Conservation (phyloP, 2,329 filamentous ascomycete genomes). For the Alternaria panax region DNA sequence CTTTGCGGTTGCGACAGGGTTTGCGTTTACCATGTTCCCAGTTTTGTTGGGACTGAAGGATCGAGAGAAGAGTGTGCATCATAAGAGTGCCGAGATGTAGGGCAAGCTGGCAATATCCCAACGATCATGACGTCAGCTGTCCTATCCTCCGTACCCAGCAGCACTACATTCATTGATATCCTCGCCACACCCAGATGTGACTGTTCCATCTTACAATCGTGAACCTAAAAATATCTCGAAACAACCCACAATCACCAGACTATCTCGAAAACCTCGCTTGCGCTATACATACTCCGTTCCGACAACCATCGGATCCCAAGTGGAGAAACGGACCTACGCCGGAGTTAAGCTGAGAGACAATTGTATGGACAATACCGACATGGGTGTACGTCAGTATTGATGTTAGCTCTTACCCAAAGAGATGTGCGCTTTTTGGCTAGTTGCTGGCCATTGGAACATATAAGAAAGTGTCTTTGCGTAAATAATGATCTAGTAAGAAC, state of each 20-base stretch:
- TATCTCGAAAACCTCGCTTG: not conserved
- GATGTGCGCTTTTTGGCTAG: not conserved
- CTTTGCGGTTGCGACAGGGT: constrained; percentile 15
- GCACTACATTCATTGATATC: not conserved
- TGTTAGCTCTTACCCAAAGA: not conserved
- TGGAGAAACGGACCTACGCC: not conserved
- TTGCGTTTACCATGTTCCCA: constrained; percentile 19
- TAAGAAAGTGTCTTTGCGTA: not conserved
- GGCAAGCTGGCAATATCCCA: not conserved
- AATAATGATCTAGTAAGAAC: not conserved
- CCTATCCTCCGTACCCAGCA: not conserved
- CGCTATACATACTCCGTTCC: not conserved
- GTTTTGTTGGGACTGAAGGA: constrained; percentile 14
- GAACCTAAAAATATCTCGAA: not conserved
- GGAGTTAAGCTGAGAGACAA: not conserved
- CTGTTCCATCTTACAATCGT: accelerated
- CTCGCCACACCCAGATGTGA: not conserved
- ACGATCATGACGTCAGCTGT: not conserved
- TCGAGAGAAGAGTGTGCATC: not conserved
- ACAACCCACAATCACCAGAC: not conserved
- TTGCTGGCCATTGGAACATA: not conserved
- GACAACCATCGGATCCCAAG: not conserved
- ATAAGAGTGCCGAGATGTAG: not conserved
- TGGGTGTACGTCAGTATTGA: not conserved
- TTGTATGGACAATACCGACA: not conserved